Evolutionary conservation across 495 filamentous ascomycete species (phyloP).

Genomic region (Oleoguttula mirabilis): DNA sequence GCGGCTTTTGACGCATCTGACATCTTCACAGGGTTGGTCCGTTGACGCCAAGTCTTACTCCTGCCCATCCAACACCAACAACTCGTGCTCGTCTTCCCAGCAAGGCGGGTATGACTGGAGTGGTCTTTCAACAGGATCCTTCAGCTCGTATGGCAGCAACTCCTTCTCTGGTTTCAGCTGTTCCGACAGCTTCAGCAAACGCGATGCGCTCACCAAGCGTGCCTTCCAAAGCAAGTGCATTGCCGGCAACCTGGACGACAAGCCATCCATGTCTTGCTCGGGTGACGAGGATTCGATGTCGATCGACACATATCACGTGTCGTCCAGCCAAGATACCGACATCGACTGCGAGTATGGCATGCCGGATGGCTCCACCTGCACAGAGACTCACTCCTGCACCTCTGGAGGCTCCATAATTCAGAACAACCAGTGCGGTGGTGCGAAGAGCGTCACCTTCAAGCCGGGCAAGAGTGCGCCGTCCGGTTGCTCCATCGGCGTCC

Average conservation of each 20-base stretch:
- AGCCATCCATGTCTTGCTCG: conserved; percentile 46
- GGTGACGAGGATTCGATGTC: conserved; percentile 53
- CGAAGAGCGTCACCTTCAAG: conserved; percentile 63
- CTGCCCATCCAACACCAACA: conserved; percentile 62
- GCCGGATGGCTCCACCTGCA: conserved; percentile 67
- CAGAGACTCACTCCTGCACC: conserved; percentile 53
- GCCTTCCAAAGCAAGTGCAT: conserved; percentile 52
- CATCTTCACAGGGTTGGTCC: conserved; percentile 37
- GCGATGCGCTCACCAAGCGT: conserved; percentile 29
- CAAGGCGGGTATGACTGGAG: conserved; percentile 58
- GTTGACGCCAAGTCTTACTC: conserved; percentile 44
- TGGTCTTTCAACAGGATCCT: conserved; percentile 48
- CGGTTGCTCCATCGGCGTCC: conserved; percentile 59
- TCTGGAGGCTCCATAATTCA: conserved; percentile 51
- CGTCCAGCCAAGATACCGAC: conserved; percentile 59
- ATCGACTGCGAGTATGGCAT: conserved; percentile 75
- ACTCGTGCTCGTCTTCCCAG: conserved; percentile 59
- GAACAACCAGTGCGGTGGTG: conserved; percentile 88
- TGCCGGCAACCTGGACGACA: conserved; percentile 17
- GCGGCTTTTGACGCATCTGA: background rate
- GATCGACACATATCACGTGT: conserved; percentile 57
- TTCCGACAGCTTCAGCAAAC: conserved; percentile 39
- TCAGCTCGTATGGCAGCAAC: conserved; percentile 57
- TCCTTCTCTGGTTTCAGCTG: conserved; percentile 61
- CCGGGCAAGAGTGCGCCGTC: conserved; percentile 32